Evolutionary conservation across 164 flowering plant species (phyloP).

Genomic region (grape (Vitis vinifera)): ASM3070453v1 NC_081808.1:3320001-3320500

Average conservation of each 20-base stretch:
- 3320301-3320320: neutral
- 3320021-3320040: neutral
- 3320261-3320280: neutral
- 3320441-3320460: conserved; percentile 93
- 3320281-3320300: neutral
- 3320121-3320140: conserved; percentile 94
- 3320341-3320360: neutral
- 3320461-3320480: conserved; percentile 98
- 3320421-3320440: conserved; percentile 95
- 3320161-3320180: conserved; percentile 96
- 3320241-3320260: neutral
- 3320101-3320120: conserved; percentile 98
- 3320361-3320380: neutral
- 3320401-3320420: neutral
- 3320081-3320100: conserved; percentile 83
- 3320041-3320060: conserved; percentile 51
- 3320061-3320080: conserved; percentile 83
- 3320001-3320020: neutral
- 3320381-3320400: neutral
- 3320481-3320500: conserved; percentile 80
- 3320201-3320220: conserved; percentile 65
- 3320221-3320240: neutral
- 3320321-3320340: neutral
- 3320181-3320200: conserved; percentile 94
- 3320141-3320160: conserved; percentile 95